Evolutionary conservation across 352 stramenopile species (phyloP).

Genomic region (Pythium brachiatum): DNA sequence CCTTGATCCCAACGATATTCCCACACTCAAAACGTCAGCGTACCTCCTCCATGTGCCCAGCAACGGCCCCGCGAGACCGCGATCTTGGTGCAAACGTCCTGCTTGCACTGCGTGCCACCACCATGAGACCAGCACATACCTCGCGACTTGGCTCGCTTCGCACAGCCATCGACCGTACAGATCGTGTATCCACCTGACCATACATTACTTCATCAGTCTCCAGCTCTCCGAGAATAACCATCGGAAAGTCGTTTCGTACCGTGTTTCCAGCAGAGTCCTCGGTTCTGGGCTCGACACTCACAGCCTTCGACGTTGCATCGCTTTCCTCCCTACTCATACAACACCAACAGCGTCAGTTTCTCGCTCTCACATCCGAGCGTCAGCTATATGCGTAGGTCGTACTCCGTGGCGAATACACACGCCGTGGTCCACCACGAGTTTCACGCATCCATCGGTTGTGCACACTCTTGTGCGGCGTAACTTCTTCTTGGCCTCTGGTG

Average conservation of each 20-base stretch:
- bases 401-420: slow-evolving; percentile 24
- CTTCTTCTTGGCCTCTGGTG: slow-evolving; percentile 14
- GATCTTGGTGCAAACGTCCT: slow-evolving; percentile 5
- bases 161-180: slow-evolving; percentile 23
- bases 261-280: slow-evolving; percentile 48
- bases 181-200: slow-evolving; percentile 23
- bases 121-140: slow-evolving; percentile 5
- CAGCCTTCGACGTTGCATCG: slow-evolving; percentile 41
- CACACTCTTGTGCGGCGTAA: slow-evolving; percentile 43
- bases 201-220: too few species aligned
- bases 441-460: slow-evolving; percentile 36
- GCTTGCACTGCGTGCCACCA: not conserved
- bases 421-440: slow-evolving; percentile 47
- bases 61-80: slow-evolving; percentile 14
- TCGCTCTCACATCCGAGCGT: too few species aligned
- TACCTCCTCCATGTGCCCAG: slow-evolving; percentile 14
- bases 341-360: slow-evolving; percentile 4
- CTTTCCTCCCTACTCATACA: slow-evolving; percentile 35
- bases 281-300: slow-evolving; percentile 46
- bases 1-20: too few species aligned
- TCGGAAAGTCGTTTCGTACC: slow-evolving; percentile 8
- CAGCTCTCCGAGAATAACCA: too few species aligned
- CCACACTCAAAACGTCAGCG: too few species aligned
- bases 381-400: not conserved
- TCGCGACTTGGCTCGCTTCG: not conserved